Percentiles rank a stretch among this genome's conserved stretches.
phyloP scores from a whole-genome alignment of 805 yeast genomes.

The Starmerella vitae region DNA sequence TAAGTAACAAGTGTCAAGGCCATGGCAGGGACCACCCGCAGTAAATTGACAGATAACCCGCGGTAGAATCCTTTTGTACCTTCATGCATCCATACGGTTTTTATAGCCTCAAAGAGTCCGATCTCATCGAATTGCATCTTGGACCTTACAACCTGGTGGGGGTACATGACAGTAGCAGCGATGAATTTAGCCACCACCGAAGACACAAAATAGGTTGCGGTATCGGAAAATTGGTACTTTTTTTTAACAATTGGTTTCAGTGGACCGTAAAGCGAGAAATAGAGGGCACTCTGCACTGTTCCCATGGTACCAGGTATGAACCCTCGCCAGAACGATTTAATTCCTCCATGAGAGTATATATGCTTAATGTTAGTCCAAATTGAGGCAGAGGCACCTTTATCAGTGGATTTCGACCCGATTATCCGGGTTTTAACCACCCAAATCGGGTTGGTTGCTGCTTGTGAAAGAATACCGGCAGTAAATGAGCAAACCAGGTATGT shows the following conservation, averaged over 20 bases:
- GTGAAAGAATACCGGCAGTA: conserved; percentile 61
- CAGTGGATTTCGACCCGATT: conserved; percentile 35
- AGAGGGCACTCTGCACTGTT: conserved; percentile 80
- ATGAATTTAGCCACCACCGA: conserved; percentile 57
- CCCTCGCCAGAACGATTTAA: conserved; percentile 57
- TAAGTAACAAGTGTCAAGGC: conserved; percentile 80
- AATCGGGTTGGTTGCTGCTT: conserved; percentile 74
- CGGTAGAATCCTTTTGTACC: conserved; percentile 65
- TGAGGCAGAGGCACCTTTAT: conserved; percentile 42
- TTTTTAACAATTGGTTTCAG: conserved; percentile 34
- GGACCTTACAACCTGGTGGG: conserved; percentile 68
- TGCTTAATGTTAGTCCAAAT: conserved; percentile 40
- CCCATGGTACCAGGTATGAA: conserved; percentile 61
- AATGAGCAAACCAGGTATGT: conserved; percentile 39
- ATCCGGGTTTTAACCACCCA: conserved; percentile 94
- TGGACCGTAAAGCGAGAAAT: conserved; percentile 74
- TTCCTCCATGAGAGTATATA: conserved; percentile 44
- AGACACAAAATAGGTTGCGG: conserved; percentile 42
- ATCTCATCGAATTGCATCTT: conserved; percentile 43
- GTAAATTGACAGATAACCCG: conserved; percentile 64
- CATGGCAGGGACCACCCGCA: conserved; percentile 84
- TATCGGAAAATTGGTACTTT: conserved; percentile 8
- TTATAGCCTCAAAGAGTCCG: conserved; percentile 27
- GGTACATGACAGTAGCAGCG: conserved; percentile 60
- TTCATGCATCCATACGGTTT: conserved; percentile 34